Percentiles rank a stretch among this genome's conserved stretches.
phyloP scores from a whole-genome alignment of 495 filamentous ascomycete species.

The Penicillium antarcticum region DNA sequence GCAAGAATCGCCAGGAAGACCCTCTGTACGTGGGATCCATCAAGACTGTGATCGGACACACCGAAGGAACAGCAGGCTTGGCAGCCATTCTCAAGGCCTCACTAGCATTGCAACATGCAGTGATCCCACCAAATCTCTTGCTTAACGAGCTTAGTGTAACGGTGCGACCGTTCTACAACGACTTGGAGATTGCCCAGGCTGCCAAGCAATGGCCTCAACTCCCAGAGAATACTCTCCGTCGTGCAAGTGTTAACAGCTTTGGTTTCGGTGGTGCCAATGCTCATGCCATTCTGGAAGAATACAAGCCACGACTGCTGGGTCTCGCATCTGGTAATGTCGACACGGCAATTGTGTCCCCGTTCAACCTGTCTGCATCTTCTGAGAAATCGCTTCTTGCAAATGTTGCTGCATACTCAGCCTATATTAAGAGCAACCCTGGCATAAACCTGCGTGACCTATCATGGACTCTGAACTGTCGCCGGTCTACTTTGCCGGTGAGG shows the following conservation, averaged over 20 bases:
- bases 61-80: slow-evolving; percentile 56
- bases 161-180: slow-evolving; percentile 18
- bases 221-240: slow-evolving; percentile 15
- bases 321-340: background rate
- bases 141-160: slow-evolving; percentile 42
- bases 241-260: slow-evolving; percentile 40
- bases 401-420: slow-evolving; percentile 11
- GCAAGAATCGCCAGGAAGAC: slow-evolving; percentile 21
- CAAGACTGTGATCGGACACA: slow-evolving; percentile 53
- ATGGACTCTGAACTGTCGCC: slow-evolving; percentile 23
- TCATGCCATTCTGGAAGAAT: slow-evolving; percentile 57
- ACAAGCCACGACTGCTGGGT: background rate
- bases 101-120: slow-evolving; percentile 43
- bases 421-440: slow-evolving; percentile 12
- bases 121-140: slow-evolving; percentile 58
- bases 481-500: slow-evolving; percentile 16
- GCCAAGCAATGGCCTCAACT: slow-evolving; percentile 13
- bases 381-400: slow-evolving; percentile 18
- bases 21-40: slow-evolving; percentile 48
- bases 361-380: slow-evolving; percentile 26
- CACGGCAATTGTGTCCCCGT: slow-evolving; percentile 5
- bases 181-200: slow-evolving; percentile 30
- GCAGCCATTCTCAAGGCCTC: slow-evolving; percentile 40
- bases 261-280: slow-evolving; percentile 65
- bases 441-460: slow-evolving; percentile 16